These are phyloP conservation scores for Closterium sp. DNA, from an alignment of 139 green algal genomes.

Conservation along the genomic window DNA sequence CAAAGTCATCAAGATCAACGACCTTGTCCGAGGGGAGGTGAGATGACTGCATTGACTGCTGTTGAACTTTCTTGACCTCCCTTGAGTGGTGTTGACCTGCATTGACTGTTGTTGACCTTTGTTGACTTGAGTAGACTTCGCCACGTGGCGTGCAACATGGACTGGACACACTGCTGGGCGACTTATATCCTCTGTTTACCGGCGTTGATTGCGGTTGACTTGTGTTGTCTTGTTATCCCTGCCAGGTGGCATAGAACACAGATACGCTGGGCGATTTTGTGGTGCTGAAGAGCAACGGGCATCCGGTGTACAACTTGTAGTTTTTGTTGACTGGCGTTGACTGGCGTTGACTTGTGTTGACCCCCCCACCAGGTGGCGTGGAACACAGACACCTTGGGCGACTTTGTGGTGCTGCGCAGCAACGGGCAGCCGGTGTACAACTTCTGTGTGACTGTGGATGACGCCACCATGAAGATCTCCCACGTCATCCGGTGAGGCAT, in stretches of 20 bases:
- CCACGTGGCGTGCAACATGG: conserved; percentile 89
- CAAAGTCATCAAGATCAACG: conserved; percentile 63
- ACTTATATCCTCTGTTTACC: conserved; percentile 76
- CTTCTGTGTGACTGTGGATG: conserved; percentile 98
- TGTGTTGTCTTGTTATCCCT: background rate
- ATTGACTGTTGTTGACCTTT: background rate
- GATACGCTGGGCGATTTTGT: conserved; percentile 98
- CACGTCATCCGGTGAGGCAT: conserved; percentile 70
- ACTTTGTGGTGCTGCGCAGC: conserved; percentile 96
- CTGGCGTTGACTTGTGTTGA: background rate
- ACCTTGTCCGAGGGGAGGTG: conserved; percentile 82
- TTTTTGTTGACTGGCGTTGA: too few relatives aligned
- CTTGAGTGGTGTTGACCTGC: too few relatives aligned
- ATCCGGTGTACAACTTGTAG: conserved; percentile 96
- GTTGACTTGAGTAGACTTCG: too few relatives aligned
- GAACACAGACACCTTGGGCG: conserved; percentile 96
- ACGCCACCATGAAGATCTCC: conserved; percentile 94
- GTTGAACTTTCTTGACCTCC: too few relatives aligned
- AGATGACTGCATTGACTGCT: background rate
- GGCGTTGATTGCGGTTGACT: background rate
- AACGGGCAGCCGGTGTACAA: conserved; percentile 99
- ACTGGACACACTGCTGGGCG: conserved; percentile 94
- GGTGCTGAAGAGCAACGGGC: conserved; percentile 89
- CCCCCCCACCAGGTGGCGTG: conserved; percentile 69
- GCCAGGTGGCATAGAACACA: conserved; percentile 86